These are phyloP conservation scores for Trichoderma asperellum DNA, from an alignment of 2,329 filamentous ascomycete species.

Conservation along the genomic window DNA sequence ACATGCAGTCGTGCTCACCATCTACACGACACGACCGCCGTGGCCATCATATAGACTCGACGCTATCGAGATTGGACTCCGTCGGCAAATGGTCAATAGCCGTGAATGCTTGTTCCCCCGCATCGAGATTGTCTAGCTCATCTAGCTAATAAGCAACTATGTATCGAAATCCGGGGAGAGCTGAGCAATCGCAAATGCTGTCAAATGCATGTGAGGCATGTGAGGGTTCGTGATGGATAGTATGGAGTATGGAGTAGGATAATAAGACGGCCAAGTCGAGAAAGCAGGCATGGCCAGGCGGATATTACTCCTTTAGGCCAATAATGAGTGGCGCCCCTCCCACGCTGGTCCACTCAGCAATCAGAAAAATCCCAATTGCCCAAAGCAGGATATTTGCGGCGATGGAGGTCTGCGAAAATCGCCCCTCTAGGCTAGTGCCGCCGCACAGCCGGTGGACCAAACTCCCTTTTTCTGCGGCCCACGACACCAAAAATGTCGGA, in stretches of 20 bases:
- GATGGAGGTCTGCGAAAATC: not conserved
- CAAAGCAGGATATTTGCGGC: not conserved
- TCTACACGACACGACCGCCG: not conserved
- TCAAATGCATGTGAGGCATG: not conserved
- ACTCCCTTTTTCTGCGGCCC: constrained; percentile 14
- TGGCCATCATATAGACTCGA: not conserved
- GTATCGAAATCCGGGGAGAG: not conserved
- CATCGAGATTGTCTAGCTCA: not conserved
- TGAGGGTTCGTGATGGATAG: not conserved
- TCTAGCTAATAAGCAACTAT: not conserved
- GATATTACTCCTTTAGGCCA: not conserved
- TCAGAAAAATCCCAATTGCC: not conserved
- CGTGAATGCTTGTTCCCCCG: not conserved
- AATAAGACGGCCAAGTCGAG: not conserved
- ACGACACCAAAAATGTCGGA: constrained; percentile 21
- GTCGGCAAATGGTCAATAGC: not conserved
- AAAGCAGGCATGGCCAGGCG: not conserved
- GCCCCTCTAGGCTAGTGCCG: constrained; percentile 20
- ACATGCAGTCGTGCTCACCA: not conserved
- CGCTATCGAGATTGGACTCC: not conserved
- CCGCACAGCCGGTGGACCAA: constrained; percentile 6
- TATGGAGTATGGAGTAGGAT: not conserved
- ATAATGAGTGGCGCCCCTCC: not conserved
- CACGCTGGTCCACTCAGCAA: not conserved
- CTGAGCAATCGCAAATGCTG: not conserved